Percentiles rank a stretch among this genome's conserved stretches.
Conservation (phyloP, 2,329 filamentous ascomycete species). For the Sporothrix mexicana region DNA sequence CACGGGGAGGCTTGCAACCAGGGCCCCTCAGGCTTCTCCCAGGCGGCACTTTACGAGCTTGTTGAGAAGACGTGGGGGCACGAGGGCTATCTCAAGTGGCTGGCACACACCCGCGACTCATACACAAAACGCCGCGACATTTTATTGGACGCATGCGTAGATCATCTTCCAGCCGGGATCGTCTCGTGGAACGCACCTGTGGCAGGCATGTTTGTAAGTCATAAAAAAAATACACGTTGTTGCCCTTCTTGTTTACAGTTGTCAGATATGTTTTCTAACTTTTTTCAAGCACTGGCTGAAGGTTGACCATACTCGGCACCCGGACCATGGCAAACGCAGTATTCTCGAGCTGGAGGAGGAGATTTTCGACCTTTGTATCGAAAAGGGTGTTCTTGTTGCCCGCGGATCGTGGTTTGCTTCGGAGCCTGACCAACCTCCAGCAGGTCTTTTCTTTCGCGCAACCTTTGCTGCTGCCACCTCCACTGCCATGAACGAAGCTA, state of each 20-base stretch:
- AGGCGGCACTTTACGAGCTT: slow-evolving; percentile 84
- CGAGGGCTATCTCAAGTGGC: slow-evolving; percentile 84
- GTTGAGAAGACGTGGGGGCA: slow-evolving; percentile 90
- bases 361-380: slow-evolving; percentile 79
- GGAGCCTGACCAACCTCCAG: slow-evolving; percentile 64
- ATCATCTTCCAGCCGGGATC: slow-evolving; percentile 73
- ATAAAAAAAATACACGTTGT: not conserved
- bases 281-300: slow-evolving; percentile 68
- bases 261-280: not conserved
- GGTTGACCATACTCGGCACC: slow-evolving; percentile 30
- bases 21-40: slow-evolving; percentile 82
- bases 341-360: slow-evolving; percentile 78
- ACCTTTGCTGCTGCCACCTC: slow-evolving; percentile 84
- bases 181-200: slow-evolving; percentile 79
- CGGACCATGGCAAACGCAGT: slow-evolving; percentile 54
- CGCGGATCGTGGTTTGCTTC: slow-evolving; percentile 92
- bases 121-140: slow-evolving; percentile 82
- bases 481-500: slow-evolving; percentile 73
- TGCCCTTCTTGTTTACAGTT: slow-evolving; percentile 20
- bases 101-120: slow-evolving; percentile 78
- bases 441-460: slow-evolving; percentile 82
- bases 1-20: slow-evolving; percentile 86
- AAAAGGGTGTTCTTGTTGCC: slow-evolving; percentile 78
- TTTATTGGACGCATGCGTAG: slow-evolving; percentile 80
- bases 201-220: slow-evolving; percentile 92